Conservation (phyloP, 169 alveolate genomes). For the Besnoitia besnoiti region DNA sequence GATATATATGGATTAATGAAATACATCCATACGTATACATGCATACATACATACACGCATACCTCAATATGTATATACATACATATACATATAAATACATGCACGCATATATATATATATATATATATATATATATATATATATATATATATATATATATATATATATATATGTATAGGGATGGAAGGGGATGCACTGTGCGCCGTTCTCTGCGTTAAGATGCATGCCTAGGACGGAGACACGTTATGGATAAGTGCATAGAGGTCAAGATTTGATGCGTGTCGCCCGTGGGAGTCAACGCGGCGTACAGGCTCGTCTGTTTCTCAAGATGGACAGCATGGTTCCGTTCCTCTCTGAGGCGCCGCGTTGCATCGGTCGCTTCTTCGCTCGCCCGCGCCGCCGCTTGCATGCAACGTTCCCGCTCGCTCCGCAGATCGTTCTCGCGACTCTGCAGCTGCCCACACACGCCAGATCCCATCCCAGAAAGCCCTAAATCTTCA, state of each 20-base stretch:
- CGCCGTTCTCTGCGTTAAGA: too few relatives aligned
- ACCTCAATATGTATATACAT: neutral
- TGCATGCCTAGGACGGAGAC: neutral
- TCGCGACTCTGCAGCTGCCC: slow-evolving; percentile 32
- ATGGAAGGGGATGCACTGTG: too few relatives aligned
- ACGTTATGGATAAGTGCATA: too few relatives aligned
- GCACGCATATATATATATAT: neutral
- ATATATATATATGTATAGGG: neutral
- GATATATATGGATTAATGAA: neutral
- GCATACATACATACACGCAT: neutral
- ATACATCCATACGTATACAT: neutral
- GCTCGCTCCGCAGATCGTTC: neutral
- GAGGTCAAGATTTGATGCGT: too few relatives aligned
- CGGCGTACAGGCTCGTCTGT: neutral
- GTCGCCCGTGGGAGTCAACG: too few relatives aligned
- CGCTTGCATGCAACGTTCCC: neutral
- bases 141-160: neutral
- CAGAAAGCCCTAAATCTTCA: too few relatives aligned
- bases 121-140: slow-evolving; percentile 2
- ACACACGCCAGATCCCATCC: too few relatives aligned
- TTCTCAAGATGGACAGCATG: slow-evolving; percentile 13
- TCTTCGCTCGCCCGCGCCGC: slow-evolving; percentile 13
- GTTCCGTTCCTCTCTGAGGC: neutral
- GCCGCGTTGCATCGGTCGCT: neutral
- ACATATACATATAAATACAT: neutral